Evolutionary conservation across 768 basidiomycete genomes (phyloP), one percentile per base, ranked within the genome.

Genomic region (Mycena kentingensis): DNA sequence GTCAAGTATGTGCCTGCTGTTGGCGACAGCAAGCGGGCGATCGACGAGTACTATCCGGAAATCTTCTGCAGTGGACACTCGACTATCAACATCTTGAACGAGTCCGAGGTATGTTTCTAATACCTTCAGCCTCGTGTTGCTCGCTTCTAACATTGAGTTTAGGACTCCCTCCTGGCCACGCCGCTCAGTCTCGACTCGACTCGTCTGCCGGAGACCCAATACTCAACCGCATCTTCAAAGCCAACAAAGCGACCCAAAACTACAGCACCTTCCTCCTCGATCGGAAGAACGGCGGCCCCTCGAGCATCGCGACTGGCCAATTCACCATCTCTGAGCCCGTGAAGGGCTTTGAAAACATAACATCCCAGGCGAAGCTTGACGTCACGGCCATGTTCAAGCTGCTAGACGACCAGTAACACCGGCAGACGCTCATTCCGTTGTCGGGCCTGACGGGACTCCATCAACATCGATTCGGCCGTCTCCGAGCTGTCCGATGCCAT

Each of bases 21-120:
- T 26, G 95, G 96, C 32, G 97, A 98, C 76, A 92, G 90, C 51
- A 98, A 98, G 84, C 82, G 93, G 51, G 97, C 95, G n/a, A 93
- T 98, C 78, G 97, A 98, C 73, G 95, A 98, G 77, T 98, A 98
- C 74, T 93, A 94, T 72, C 94, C 92, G 11, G 95, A 98, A 79
- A 94, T 98, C 65, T 87, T 95, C 77, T 96, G 95, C 66, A 94
- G 95, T 61, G 95, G 95, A 25, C 79, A 92, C 57, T 90, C 88
- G 58, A 92, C 90, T 11, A 94, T 97, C 78, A 93, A 91, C 70
- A 92, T 93, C 74, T 97, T 96, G 82, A 98, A 98, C 71, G 90
- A 95, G 71, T 98, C 95, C 79, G 93, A 96, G 78, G 88, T 87
- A 59, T 12, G 79, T 66, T 29, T 35, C 54, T 42, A 19, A 18